Percentiles rank a stretch among this genome's conserved stretches.
These are phyloP conservation scores for Meripilus lineatus DNA, from an alignment of 1,284 basidiomycete genomes.

Conservation along the genomic window DNA sequence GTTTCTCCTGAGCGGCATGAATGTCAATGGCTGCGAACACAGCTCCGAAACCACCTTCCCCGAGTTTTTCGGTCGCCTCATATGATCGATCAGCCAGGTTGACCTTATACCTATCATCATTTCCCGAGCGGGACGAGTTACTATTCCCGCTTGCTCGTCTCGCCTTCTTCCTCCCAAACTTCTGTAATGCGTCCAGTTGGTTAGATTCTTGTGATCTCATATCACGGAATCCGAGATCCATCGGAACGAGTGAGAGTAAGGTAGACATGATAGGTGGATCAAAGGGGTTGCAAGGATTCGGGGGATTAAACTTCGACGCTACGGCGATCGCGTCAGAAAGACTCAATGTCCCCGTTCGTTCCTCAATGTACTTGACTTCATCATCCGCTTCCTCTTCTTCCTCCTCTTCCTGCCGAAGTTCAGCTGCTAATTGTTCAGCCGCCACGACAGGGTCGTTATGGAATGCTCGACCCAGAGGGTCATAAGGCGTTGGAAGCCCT, in stretches of 20 bases:
- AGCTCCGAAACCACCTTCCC: slow-evolving; percentile 94
- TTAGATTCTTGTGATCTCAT: slow-evolving; percentile 47
- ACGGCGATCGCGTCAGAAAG: slow-evolving; percentile 59
- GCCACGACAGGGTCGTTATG: slow-evolving; percentile 26
- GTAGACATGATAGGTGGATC: slow-evolving; percentile 62
- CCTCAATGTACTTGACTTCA: slow-evolving; percentile 34
- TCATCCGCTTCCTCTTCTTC: slow-evolving; percentile 17
- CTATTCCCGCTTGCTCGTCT: slow-evolving; percentile 44
- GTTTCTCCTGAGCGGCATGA: slow-evolving; percentile 27
- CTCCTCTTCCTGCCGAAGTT: slow-evolving; percentile 7
- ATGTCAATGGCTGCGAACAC: slow-evolving; percentile 82
- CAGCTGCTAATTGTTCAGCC: slow-evolving; percentile 16
- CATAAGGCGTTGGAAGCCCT: slow-evolving; percentile 36
- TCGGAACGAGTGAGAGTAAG: slow-evolving; percentile 64
- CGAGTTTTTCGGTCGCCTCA: slow-evolving; percentile 69
- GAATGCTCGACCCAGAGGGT: slow-evolving; percentile 26
- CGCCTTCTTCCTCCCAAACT: slow-evolving; percentile 51
- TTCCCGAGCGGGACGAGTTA: slow-evolving; percentile 33
- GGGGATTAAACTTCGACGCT: slow-evolving; percentile 58
- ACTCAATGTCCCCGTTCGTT: slow-evolving; percentile 56
- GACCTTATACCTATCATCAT: too few species aligned
- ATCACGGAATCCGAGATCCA: slow-evolving; percentile 67
- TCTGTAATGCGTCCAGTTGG: slow-evolving; percentile 64
- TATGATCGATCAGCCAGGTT: slow-evolving; percentile 12
- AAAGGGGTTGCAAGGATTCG: slow-evolving; percentile 90